A percentile compares a stretch with the other conserved stretches of the same genome.
These are phyloP conservation scores for Rhododendron vialii DNA, from an alignment of 148 eudicot species.

Conservation along the genomic window DNA sequence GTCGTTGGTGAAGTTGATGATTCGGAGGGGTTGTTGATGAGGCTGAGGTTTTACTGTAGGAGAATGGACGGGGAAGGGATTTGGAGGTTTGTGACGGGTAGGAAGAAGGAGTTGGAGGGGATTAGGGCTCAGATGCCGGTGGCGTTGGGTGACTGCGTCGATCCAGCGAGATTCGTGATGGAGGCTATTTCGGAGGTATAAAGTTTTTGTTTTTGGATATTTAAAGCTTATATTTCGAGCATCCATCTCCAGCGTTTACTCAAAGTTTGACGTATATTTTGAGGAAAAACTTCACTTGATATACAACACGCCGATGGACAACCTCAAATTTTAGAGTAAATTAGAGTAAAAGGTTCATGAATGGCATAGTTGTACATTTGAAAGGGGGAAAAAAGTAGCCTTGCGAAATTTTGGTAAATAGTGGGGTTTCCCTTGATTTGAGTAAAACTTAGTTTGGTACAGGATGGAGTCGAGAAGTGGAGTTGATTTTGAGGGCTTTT, in stretches of 20 bases:
- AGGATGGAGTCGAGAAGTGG: neutral
- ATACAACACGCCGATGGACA: neutral
- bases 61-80: conserved; percentile 64
- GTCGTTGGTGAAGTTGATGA: conserved; percentile 43
- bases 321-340: neutral
- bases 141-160: conserved; percentile 60
- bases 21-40: conserved; percentile 46
- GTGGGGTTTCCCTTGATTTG: neutral
- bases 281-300: neutral
- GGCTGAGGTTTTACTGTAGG: conserved; percentile 45
- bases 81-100: conserved; percentile 58
- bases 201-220: neutral
- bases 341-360: neutral
- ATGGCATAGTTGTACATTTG: neutral
- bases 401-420: neutral
- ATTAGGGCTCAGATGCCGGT: conserved; percentile 45
- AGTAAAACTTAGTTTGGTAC: neutral
- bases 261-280: neutral
- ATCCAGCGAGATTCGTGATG: conserved; percentile 78
- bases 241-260: neutral
- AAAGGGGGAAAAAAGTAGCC: neutral
- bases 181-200: conserved; percentile 65
- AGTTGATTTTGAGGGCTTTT: neutral
- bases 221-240: too few relatives aligned
- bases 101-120: conserved; percentile 70